These are phyloP conservation scores for Aspergillus quadricinctus DNA, from an alignment of 2,329 filamentous ascomycete species.

Conservation along the genomic window DNA sequence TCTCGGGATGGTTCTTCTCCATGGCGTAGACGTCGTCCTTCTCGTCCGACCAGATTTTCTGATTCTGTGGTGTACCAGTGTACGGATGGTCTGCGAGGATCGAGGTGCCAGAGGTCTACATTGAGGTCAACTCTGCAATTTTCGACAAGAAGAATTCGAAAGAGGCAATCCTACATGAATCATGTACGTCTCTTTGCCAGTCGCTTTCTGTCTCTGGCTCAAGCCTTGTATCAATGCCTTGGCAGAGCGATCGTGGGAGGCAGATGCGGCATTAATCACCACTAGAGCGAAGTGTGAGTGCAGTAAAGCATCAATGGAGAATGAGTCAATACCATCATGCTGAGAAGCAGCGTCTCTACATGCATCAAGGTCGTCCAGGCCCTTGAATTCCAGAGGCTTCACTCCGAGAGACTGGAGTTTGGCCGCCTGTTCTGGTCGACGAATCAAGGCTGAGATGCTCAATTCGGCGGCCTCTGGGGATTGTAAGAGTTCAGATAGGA, in stretches of 20 bases:
- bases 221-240: conserved; percentile 44
- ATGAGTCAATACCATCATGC: conserved; percentile 6
- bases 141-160: not conserved
- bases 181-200: conserved; percentile 34
- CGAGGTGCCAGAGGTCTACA: conserved; percentile 8
- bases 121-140: too few species aligned
- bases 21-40: conserved; percentile 44
- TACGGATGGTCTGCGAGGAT: conserved; percentile 40
- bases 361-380: conserved; percentile 12
- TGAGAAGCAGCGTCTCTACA: conserved; percentile 7
- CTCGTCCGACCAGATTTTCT: conserved; percentile 38
- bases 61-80: conserved; percentile 25
- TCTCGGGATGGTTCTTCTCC: conserved; percentile 30
- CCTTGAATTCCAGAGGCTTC: conserved; percentile 7
- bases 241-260: conserved; percentile 36
- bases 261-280: conserved; percentile 43
- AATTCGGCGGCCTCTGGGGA: not conserved
- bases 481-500: not conserved
- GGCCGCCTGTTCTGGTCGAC: conserved; percentile 4
- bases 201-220: conserved; percentile 32
- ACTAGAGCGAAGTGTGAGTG: conserved; percentile 13
- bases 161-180: conserved; percentile 31
- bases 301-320: not conserved
- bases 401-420: conserved; percentile 2
- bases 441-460: conserved; percentile 8